These are phyloP conservation scores for Cercospora sojina DNA, from an alignment of 2,329 filamentous ascomycete genomes.

Conservation along the genomic window DNA sequence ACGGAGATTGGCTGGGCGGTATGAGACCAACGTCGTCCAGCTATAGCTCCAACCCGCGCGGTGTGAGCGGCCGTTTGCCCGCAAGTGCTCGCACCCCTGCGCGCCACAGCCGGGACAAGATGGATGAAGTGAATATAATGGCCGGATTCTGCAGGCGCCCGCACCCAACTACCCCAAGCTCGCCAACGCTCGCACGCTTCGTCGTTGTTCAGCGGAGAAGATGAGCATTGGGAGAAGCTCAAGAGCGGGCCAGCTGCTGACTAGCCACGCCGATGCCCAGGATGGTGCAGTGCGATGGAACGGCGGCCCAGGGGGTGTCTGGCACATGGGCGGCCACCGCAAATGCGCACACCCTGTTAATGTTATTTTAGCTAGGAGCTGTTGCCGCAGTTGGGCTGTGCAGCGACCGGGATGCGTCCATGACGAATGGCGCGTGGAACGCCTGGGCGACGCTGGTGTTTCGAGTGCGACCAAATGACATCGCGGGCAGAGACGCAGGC, in stretches of 20 bases:
- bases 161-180: slow-evolving; percentile 5
- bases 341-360: not conserved
- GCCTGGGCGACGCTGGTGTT: not conserved
- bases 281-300: not conserved
- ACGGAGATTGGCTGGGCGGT: slow-evolving; percentile 5
- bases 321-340: not conserved
- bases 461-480: not conserved
- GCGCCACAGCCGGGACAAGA: not conserved
- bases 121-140: not conserved
- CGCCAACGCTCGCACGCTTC: slow-evolving; percentile 1
- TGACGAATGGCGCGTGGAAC: not conserved
- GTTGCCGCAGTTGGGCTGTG: not conserved
- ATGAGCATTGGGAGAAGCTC: not conserved
- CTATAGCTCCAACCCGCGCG: slow-evolving; percentile 6
- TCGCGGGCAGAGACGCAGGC: not conserved
- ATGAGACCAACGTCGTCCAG: slow-evolving; percentile 6
- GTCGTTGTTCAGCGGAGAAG: not conserved
- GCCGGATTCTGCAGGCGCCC: slow-evolving; percentile 3
- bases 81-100: not conserved
- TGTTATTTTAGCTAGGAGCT: slow-evolving; percentile 3
- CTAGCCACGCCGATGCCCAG: not conserved
- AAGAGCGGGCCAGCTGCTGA: not conserved
- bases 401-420: not conserved
- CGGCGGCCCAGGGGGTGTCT: not conserved
- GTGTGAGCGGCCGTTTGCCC: not conserved